A percentile compares a stretch with the other conserved stretches of the same genome.
phyloP scores from a whole-genome alignment of 2,329 filamentous ascomycete genomes.

The Claviceps monticola region DNA sequence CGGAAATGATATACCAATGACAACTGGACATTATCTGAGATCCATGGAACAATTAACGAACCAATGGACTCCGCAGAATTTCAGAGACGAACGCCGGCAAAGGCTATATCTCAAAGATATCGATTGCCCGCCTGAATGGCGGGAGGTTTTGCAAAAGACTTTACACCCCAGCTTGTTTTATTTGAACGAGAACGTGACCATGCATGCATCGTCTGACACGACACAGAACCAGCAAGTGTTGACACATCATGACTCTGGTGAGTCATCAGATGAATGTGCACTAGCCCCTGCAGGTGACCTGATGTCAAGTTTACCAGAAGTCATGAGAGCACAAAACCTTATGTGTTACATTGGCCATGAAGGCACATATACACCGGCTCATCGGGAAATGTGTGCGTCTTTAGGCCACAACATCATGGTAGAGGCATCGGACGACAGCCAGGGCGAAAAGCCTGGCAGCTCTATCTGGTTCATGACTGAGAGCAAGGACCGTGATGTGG shows the following conservation, averaged over 20 bases:
- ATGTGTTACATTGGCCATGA: constrained; percentile 99
- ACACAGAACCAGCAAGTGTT: constrained; percentile 8
- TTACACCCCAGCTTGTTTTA: constrained; percentile 81
- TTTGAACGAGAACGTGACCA: constrained; percentile 62
- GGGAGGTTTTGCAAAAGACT: constrained; percentile 59
- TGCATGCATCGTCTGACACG: constrained; percentile 7
- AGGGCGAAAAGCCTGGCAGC: constrained; percentile 70
- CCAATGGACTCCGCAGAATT: constrained; percentile 65
- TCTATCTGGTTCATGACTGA: constrained; percentile 99
- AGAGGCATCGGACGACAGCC: constrained; percentile 60
- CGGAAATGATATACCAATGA: constrained; percentile 66
- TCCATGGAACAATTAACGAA: constrained; percentile 75
- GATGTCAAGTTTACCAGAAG: constrained; percentile 78
- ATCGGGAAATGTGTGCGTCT: constrained; percentile 95
- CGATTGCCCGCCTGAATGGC: constrained; percentile 83
- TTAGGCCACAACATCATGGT: constrained; percentile 98
- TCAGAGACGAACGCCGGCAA: constrained; percentile 65
- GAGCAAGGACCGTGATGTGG: constrained; percentile 76
- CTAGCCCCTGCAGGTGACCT: constrained; percentile 71
- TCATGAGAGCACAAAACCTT: constrained; percentile 88
- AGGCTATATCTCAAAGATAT: constrained; percentile 94
- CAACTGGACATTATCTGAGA: constrained; percentile 77
- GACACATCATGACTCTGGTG: constrained; percentile 22
- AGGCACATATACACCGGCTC: constrained; percentile 88
- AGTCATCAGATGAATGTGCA: constrained; percentile 36